Base-by-base conservation (phyloP, 176 grass and related monocot species). In the Musa itinerans region DNA sequence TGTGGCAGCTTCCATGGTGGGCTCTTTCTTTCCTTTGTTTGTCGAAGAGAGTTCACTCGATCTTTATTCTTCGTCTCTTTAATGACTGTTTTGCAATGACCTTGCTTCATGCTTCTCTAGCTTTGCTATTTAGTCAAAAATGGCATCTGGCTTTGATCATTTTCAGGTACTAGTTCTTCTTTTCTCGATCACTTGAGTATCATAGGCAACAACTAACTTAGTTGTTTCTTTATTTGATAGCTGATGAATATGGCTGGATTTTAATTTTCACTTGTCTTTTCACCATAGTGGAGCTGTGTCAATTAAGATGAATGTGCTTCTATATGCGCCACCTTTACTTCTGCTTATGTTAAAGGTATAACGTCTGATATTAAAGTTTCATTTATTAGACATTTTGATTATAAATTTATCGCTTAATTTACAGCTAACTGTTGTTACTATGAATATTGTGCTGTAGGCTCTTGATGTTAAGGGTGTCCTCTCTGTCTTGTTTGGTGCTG, bases 261-360 rank as follows among this genome's bases (percentile, higher is more conserved):
- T 53, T 63, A 53, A 50, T 79, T 43, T 43, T 78, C 5, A 43
- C 29, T 79, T 54, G 49, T 17, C 81, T 83, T 11, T 76, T 88
- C 25, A 17, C 51, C 68, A 76, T 86, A 89, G 88, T 71, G 88
- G 80, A 80, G 88, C 94, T 71, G 86, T 98, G 29, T 93, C 94
- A n/a, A 73, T 98, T 91, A 98, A 98, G 84, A 91, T 93, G 94
- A 98, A 98, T 50, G 94, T 89, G 51, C 90, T 98, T 78, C 90
- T 98, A 69, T 93, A 90, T 76, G 95, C 88, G 68, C 90, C 95
- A 58, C 85, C 95, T 78, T 79, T 93, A 25, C 83, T 98, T 86
- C 80, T 98, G 68, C 88, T 98, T 25, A 89, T 91, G 95, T 27
- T 98, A 25, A 93, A 98, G 90, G 88, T 98, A 83, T 22, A 52